phyloP scores from a whole-genome alignment of 805 yeast genomes.

The Saitoella complicata region DNA sequence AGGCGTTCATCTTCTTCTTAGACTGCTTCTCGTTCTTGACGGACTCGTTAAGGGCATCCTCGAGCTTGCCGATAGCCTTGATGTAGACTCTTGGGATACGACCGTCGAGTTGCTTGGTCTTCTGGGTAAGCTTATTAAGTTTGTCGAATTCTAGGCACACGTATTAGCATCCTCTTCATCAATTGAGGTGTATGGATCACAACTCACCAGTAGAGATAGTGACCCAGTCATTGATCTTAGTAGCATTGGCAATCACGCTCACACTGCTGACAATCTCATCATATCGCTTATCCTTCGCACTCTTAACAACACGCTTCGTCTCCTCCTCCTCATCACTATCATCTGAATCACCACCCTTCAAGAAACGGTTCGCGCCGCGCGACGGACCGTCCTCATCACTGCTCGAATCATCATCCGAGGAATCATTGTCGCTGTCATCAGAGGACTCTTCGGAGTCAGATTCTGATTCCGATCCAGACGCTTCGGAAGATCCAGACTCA shows the following conservation, averaged over 20 bases:
- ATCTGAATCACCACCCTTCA: conserved; percentile 24
- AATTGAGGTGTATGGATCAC: not conserved
- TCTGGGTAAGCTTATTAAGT: conserved; percentile 46
- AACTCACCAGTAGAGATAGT: conserved; percentile 32
- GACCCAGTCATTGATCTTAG: conserved; percentile 64
- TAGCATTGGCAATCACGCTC: conserved; percentile 51
- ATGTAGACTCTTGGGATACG: conserved; percentile 59
- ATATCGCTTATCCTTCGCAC: conserved; percentile 80
- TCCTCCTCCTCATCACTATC: conserved; percentile 40
- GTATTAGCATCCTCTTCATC: not conserved
- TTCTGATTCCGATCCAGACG: conserved; percentile 20
- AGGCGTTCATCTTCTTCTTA: conserved; percentile 63
- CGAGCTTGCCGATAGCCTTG: conserved; percentile 52
- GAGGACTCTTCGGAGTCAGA: conserved; percentile 31
- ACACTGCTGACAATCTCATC: conserved; percentile 66
- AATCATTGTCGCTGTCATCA: conserved; percentile 22
- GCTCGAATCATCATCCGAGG: conserved; percentile 14
- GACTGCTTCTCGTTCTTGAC: conserved; percentile 35
- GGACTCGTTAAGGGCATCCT: conserved; percentile 43
- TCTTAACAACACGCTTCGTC: conserved; percentile 71
- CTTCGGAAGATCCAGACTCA: conserved; percentile 14
- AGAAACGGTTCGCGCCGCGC: conserved; percentile 20
- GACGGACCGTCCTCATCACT: conserved; percentile 22
- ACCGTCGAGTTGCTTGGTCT: conserved; percentile 60
- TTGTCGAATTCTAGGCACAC: conserved; percentile 48